Base-by-base conservation (phyloP, 2,329 filamentous ascomycete species). In the Arthrobotrys pseudoclavata region DNA sequence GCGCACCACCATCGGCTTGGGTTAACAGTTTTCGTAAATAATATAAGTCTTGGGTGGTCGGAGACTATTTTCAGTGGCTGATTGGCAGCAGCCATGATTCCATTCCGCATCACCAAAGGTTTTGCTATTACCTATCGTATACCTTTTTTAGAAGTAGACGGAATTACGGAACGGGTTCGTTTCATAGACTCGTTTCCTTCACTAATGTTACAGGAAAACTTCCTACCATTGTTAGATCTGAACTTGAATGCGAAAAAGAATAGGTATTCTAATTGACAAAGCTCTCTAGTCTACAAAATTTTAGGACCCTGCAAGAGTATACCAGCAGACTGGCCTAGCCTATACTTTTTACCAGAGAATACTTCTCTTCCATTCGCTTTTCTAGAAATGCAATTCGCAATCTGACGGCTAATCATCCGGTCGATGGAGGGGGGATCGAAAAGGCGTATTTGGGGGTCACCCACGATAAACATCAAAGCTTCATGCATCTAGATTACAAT, bases 351-450 rank as follows among this genome's bases (percentile, higher is more conserved):
- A 60, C 55, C 55, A 60, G 18, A 40, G 29, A 20, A 60, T 47
- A 26, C 22, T 42, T 42, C 63, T 18, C 24, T 50, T 76, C 72
- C 60, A 69, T 70, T 61, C 72, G 60, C 24, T 22, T 63, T 76
- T 76, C 71, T 76, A 69, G 71, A 76, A 60, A 64, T 62, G 64
- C 64, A 52, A 40, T 61, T 60, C 66, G 50, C 37, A 69, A 57
- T 76, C 45, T 66, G 45, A 70, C 72, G 72, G 72, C 60, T 76
- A 76, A 66, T 76, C 66, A 76, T 53, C 72, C 66, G 66, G 66
- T 22, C 71, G 26, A 45, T 48, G 20, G 22, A 45, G 47, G 42
- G 61, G 67, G 67, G 34, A 47, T 64, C 52, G 50, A 60, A 57
- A 50, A 48, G 47, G 37, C 47, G 48, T 37, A 45, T 57, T 64